Conservation (phyloP, 305 asterid species). For the Ilex paraguariensis region DNA sequence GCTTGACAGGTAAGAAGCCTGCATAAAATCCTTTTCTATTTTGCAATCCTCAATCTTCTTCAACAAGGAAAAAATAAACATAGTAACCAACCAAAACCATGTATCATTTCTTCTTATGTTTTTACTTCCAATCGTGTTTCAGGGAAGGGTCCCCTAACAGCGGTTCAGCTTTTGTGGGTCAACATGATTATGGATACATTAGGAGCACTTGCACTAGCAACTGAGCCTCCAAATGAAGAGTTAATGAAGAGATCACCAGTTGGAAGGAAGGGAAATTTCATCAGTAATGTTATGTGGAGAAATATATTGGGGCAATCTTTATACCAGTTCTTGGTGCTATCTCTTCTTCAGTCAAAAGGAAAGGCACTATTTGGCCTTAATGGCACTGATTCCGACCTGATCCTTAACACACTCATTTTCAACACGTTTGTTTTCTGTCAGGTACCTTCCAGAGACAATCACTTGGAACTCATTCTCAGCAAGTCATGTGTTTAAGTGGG, state of each 20-base stretch:
- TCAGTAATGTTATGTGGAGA: constrained; percentile 85
- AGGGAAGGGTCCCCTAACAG: constrained; percentile 92
- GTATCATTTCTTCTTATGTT: not conserved
- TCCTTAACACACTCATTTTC: constrained; percentile 84
- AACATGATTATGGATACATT: constrained; percentile 98
- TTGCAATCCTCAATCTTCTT: not conserved
- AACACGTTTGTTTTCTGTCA: constrained; percentile 93
- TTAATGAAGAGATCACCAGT: constrained; percentile 89
- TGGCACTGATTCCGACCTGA: constrained; percentile 48
- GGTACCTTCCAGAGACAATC: constrained; percentile 30
- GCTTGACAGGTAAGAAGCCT: constrained; percentile 55
- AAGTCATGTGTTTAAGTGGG: not conserved
- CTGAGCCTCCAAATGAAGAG: constrained; percentile 90
- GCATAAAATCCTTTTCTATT: not conserved
- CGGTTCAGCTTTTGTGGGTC: constrained; percentile 97
- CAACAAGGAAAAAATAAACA: too few relatives aligned
- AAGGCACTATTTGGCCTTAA: constrained; percentile 50
- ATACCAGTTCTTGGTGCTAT: constrained; percentile 73
- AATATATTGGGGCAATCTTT: constrained; percentile 83
- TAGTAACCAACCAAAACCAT: too few relatives aligned
- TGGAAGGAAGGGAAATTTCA: constrained; percentile 76
- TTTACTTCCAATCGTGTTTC: constrained; percentile 11
- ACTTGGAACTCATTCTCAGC: not conserved
- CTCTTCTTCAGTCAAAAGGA: constrained; percentile 74
- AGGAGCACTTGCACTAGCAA: constrained; percentile 96